Base-by-base conservation (phyloP, 495 filamentous ascomycete species). In the Podospora didyma region DNA sequence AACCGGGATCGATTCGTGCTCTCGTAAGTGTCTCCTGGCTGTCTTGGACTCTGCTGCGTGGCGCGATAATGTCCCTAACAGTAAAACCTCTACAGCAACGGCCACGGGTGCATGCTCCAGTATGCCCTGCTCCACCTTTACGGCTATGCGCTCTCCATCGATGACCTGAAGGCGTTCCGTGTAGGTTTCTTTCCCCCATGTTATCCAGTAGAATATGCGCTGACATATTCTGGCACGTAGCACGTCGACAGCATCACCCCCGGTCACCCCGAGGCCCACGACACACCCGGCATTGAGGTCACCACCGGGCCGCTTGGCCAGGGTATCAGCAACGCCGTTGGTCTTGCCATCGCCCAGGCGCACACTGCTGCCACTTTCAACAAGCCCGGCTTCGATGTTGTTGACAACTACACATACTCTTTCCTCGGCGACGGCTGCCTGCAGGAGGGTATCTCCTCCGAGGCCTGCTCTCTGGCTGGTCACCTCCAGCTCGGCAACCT, bases 371-470 rank as follows among this genome's bases (percentile, higher is more conserved):
- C 85, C 66, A 79, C 78, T 67, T 99, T 94, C 85, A 99, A 99
- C 86, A 97, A 96, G 82, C 90, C 93, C 66, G 92, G 89, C 59
- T 97, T 84, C 74, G 85, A 92, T 49, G 74, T 99, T 31, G 76
- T 95, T 79, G 88, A 90, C 82, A 97, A 97, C 85, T 85, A 97
- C 85, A 99, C 94, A 67, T 99, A 89, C 76, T 73, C 64, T 73
- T 96, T 97, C 84, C 89, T 99, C 72, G 94, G 94, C 73, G 94
- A 99, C 83, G 94, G 94, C 50, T 99, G 94, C 75, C 85, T 93
- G 74, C 95, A 95, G 92, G 94, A 99, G 80, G 94, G 94, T 80
- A 84, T 99, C 82, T 88, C 95, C 59, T 81, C 82, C 70, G 94
- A 99, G 78, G 95, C 94, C 59, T 91, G 85, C 61, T 96, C 90